Evolutionary conservation across 306 rosid genomes (phyloP).

Genomic region (Pyrus betulifolia): DNA sequence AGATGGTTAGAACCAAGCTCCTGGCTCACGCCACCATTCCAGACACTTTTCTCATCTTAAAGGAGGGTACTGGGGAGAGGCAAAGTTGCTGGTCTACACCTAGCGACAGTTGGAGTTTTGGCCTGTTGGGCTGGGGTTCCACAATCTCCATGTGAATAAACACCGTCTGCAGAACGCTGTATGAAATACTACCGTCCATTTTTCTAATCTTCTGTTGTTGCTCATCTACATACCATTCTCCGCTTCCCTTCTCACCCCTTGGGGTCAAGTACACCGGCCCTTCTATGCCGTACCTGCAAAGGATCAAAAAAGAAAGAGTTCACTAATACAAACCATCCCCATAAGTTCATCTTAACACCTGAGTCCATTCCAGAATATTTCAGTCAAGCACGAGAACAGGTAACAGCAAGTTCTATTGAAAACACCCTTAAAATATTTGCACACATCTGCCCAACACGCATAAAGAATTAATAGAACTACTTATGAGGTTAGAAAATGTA

Average conservation of each 20-base stretch:
- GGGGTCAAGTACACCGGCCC: conserved; percentile 77
- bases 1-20: not conserved
- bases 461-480: no score
- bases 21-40: not conserved
- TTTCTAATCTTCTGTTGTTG: conserved; percentile 76
- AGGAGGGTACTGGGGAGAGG: not conserved
- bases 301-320: not conserved
- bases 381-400: not conserved
- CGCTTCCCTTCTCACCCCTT: conserved; percentile 65
- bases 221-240: conserved; percentile 88
- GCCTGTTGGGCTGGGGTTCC: conserved; percentile 89
- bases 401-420: not conserved
- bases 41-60: not conserved
- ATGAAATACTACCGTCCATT: conserved; percentile 77
- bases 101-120: conserved; percentile 80
- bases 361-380: not conserved
- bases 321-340: not conserved
- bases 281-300: conserved; percentile 78
- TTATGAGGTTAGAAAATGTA: conserved; percentile 26
- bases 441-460: not conserved
- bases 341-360: not conserved
- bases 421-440: not conserved
- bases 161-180: conserved; percentile 58
- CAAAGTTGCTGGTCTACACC: conserved; percentile 18
- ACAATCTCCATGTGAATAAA: conserved; percentile 85